phyloP scores from a whole-genome alignment of 192 early-diverging fungal species.

The Backusella westeae region DNA sequence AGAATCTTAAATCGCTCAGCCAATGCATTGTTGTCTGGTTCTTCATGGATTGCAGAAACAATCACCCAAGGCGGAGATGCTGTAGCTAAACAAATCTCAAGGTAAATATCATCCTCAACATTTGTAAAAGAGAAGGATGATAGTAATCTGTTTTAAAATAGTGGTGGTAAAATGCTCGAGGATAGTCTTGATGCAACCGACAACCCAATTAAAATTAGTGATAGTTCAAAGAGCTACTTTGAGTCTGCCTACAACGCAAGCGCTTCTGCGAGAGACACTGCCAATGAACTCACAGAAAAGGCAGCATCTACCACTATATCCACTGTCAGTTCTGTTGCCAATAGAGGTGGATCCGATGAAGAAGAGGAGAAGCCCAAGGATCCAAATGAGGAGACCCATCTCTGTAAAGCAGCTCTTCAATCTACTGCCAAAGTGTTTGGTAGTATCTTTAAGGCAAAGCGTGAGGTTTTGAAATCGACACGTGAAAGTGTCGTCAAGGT shows the following conservation, averaged over 20 bases:
- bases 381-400: not conserved
- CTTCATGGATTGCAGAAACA: slow-evolving; percentile 19
- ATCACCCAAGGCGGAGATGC: slow-evolving; percentile 13
- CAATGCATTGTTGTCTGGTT: slow-evolving; percentile 19
- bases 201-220: slow-evolving; percentile 13
- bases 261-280: not conserved
- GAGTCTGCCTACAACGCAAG: slow-evolving; percentile 7
- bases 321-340: not conserved
- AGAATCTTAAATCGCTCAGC: slow-evolving; percentile 17
- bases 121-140: not conserved
- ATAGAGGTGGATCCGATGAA: not conserved
- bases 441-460: slow-evolving; percentile 17
- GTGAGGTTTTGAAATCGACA: slow-evolving; percentile 9
- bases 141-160: not conserved
- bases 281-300: slow-evolving; percentile 7
- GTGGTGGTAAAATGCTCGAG: slow-evolving; percentile 14
- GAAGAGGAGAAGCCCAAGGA: not conserved
- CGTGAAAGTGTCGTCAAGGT: slow-evolving; percentile 22
- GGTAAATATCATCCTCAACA: not conserved
- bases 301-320: slow-evolving; percentile 13
- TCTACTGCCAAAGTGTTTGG: slow-evolving; percentile 10
- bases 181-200: slow-evolving; percentile 4
- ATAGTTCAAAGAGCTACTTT: not conserved
- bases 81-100: slow-evolving; percentile 20
- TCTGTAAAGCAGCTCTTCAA: slow-evolving; percentile 23